Evolutionary conservation across 108 stramenopile genomes (phyloP), one percentile per base, ranked within the genome.

Genomic region (Pseudonitzschia pungens): DNA sequence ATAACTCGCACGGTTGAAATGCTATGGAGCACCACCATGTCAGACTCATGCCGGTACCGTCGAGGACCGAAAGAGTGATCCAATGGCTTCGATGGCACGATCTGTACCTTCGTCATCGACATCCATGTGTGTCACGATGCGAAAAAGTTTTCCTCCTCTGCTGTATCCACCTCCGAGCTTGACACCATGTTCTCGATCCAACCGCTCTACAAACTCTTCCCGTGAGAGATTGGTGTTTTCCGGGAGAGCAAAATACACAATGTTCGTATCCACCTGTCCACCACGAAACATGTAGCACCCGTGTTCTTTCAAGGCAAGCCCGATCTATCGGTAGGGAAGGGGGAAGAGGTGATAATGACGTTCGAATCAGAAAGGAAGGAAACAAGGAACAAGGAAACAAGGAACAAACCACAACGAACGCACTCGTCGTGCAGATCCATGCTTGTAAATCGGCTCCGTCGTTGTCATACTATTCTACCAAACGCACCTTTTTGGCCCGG

Each of bases 191-290:
- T 84, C 74, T 26, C 81, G 70, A 44, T 68, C 60, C 43, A 88
- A 54, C 42, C 65, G 52, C 29, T 18, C 24, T 54, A 69, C 56
- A 12, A 90, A 78, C 43, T 90, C 86, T 27, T 90, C 78, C 65
- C 71, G 81, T 0, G 59, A 57, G 2, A 87, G 24, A n/a, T 75
- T 77, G 32, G 81, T 69, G 68, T 72, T 48, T 41, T 80, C 84
- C 14, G 90, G 90, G 12, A 96, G 69, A 0, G 73, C 87, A 81
- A 96, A 96, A 68, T 89, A 96, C 6, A 96, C 83, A 22, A 96
- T 81, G 70, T 96, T 96, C 15, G 94, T 92, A 51, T 92, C 87
- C 0, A 92, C 85, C 62, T 83, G 45, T 12, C 89, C 88, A 66
- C 77, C 69, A 27, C 88, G 73, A 8, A 81, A 76, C 55, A 92